phyloP scores from a whole-genome alignment of 352 stramenopile species.

The Phytophthora podocarpi region DNA sequence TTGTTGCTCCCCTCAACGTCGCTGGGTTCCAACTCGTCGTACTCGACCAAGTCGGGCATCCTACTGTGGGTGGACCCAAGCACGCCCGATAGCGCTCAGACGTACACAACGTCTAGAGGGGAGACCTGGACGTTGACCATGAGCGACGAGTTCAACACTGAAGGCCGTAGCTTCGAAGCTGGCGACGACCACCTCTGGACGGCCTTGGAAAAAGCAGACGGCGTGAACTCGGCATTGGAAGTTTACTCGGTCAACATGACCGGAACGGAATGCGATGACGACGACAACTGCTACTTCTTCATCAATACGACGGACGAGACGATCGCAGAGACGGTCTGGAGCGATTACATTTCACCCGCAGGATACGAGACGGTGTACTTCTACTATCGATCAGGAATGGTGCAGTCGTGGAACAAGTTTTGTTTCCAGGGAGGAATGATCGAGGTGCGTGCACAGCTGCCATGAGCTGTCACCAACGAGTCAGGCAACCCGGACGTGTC shows the following conservation, averaged over 20 bases:
- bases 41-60: no score
- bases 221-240: constrained; percentile 64
- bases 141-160: constrained; percentile 47
- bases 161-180: constrained; percentile 85
- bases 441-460: constrained; percentile 87
- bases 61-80: no score
- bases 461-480: no score
- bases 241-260: constrained; percentile 63
- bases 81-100: no score
- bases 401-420: constrained; percentile 95
- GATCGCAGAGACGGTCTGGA: constrained; percentile 50
- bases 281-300: constrained; percentile 53
- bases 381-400: no score
- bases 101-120: no score
- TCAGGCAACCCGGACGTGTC: no score
- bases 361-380: constrained; percentile 42
- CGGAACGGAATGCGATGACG: constrained; percentile 47
- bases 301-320: constrained; percentile 50
- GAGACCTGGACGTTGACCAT: constrained; percentile 68
- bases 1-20: no score
- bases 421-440: constrained; percentile 94
- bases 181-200: constrained; percentile 94
- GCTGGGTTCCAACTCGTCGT: no score
- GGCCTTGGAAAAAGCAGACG: constrained; percentile 60
- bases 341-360: constrained; percentile 49